Conservation (phyloP, 768 basidiomycete genomes). For the Mycena olivaceomarginata region DNA sequence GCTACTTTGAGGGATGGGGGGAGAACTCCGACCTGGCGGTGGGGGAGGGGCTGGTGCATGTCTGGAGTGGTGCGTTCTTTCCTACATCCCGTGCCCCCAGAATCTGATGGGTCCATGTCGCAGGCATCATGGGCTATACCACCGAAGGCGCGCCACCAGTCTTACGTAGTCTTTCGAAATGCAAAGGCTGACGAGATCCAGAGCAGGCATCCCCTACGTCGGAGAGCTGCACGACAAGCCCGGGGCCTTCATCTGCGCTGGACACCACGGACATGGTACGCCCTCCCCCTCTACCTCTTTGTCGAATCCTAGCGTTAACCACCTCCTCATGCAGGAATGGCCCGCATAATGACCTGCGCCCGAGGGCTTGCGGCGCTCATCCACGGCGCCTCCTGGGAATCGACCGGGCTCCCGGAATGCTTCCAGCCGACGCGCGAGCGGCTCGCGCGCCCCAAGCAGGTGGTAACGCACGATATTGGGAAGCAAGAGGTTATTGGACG, state of each 20-base stretch:
- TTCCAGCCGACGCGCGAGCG: conserved; percentile 52
- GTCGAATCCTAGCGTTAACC: background rate
- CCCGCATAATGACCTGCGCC: conserved; percentile 48
- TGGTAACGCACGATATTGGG: conserved; percentile 36
- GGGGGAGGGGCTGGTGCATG: conserved; percentile 44
- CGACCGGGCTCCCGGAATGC: conserved; percentile 54
- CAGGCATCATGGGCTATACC: conserved; percentile 52
- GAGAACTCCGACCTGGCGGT: conserved; percentile 10
- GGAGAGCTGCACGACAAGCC: conserved; percentile 53
- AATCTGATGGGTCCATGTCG: conserved; percentile 10
- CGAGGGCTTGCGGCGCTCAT: conserved; percentile 51
- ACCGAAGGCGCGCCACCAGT: conserved; percentile 21
- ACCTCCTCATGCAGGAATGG: conserved; percentile 44
- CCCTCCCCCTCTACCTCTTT: background rate
- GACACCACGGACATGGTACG: conserved; percentile 54
- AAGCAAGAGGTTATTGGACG: conserved; percentile 27
- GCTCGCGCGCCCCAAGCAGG: conserved; percentile 33
- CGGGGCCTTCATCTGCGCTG: conserved; percentile 37
- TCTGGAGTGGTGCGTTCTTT: conserved; percentile 35
- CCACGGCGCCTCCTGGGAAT: conserved; percentile 49
- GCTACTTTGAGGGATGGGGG: conserved; percentile 52
- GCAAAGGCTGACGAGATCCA: background rate
- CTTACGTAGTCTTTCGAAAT: background rate
- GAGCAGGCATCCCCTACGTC: conserved; percentile 48
- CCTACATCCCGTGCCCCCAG: background rate